These are phyloP conservation scores for Collybiopsis confluens DNA, from an alignment of 768 basidiomycete species.

Conservation along the genomic window DNA sequence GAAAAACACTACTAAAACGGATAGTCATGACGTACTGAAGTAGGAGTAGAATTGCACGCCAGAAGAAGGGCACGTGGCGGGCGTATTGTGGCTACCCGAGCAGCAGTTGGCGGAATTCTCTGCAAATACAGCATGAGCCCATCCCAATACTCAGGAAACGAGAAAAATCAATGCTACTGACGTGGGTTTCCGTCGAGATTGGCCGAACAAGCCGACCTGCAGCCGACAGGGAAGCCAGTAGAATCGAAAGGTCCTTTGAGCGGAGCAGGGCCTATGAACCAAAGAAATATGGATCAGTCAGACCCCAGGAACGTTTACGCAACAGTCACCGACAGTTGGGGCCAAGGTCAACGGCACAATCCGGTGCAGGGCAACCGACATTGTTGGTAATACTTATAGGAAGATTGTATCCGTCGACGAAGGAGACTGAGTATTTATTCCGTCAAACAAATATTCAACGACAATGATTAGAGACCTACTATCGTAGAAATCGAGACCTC, in stretches of 20 bases:
- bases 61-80: slow-evolving; percentile 43
- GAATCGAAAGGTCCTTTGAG: slow-evolving; percentile 22
- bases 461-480: slow-evolving; percentile 14
- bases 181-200: slow-evolving; percentile 31
- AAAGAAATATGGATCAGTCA: neutral
- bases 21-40: slow-evolving; percentile 7
- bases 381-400: slow-evolving; percentile 37
- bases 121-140: neutral
- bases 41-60: slow-evolving; percentile 46
- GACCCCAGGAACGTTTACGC: neutral
- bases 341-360: slow-evolving; percentile 44
- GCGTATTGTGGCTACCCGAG: slow-evolving; percentile 22
- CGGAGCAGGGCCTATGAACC: slow-evolving; percentile 13
- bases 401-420: slow-evolving; percentile 47
- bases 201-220: slow-evolving; percentile 38
- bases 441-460: neutral
- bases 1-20: too few relatives aligned
- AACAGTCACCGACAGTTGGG: slow-evolving; percentile 28
- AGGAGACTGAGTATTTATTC: slow-evolving; percentile 28
- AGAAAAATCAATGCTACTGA: neutral
- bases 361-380: slow-evolving; percentile 32
- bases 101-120: slow-evolving; percentile 21
- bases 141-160: neutral
- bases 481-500: slow-evolving; percentile 35
- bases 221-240: slow-evolving; percentile 32